These are phyloP conservation scores for Hemileccinum rubropunctum DNA, from an alignment of 768 basidiomycete species.

Conservation along the genomic window DNA sequence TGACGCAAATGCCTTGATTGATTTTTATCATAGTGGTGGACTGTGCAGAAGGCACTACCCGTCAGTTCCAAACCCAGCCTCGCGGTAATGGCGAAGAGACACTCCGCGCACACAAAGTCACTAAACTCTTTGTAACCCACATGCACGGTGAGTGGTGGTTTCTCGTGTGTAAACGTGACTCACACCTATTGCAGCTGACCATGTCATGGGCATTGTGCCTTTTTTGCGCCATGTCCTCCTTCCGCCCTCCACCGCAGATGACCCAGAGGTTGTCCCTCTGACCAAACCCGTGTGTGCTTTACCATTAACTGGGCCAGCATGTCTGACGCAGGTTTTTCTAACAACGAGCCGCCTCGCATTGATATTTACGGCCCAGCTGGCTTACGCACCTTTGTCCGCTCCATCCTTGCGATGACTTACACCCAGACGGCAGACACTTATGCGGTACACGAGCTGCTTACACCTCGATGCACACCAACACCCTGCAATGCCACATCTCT, in stretches of 20 bases:
- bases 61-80: slow-evolving; percentile 66
- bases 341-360: slow-evolving; percentile 43
- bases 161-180: background rate
- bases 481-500: slow-evolving; percentile 47
- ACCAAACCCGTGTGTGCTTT: slow-evolving; percentile 12
- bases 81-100: slow-evolving; percentile 22
- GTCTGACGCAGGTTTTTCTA: background rate
- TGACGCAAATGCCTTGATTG: slow-evolving; percentile 1
- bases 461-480: slow-evolving; percentile 48
- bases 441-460: slow-evolving; percentile 76
- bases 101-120: slow-evolving; percentile 47
- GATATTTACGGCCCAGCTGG: slow-evolving; percentile 82
- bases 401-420: slow-evolving; percentile 64
- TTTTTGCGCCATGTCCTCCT: slow-evolving; percentile 59
- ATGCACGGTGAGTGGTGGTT: slow-evolving; percentile 59
- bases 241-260: slow-evolving; percentile 34
- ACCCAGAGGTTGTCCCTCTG: slow-evolving; percentile 7
- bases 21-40: slow-evolving; percentile 59
- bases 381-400: slow-evolving; percentile 70
- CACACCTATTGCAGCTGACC: slow-evolving; percentile 49
- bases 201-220: slow-evolving; percentile 71
- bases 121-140: slow-evolving; percentile 80
- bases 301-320: background rate
- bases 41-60: slow-evolving; percentile 76
- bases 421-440: slow-evolving; percentile 60